Conservation (phyloP, 2,329 filamentous ascomycete species). For the Neofusicoccum parvum region DNA sequence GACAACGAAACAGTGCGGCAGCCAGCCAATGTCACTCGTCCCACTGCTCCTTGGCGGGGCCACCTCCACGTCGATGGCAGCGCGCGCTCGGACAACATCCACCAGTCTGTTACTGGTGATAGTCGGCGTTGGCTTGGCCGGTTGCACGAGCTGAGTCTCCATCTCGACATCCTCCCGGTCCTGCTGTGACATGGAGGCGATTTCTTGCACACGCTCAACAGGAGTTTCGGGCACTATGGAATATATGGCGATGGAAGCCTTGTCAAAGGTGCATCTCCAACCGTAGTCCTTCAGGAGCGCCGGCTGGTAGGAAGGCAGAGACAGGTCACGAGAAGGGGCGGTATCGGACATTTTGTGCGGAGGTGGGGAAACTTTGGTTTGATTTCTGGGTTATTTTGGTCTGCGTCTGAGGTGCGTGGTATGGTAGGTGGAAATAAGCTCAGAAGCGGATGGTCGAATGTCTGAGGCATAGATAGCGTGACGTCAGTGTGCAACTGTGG, state of each 20-base stretch:
- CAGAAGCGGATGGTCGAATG: too few relatives aligned
- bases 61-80: neutral
- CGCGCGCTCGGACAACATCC: neutral
- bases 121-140: too few relatives aligned
- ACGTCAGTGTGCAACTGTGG: too few relatives aligned
- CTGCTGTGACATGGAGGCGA: neutral
- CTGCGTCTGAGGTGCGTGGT: too few relatives aligned
- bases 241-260: neutral
- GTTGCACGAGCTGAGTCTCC: too few relatives aligned
- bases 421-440: too few relatives aligned
- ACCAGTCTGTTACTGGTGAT: too few relatives aligned
- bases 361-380: too few relatives aligned
- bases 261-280: neutral
- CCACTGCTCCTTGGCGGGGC: neutral
- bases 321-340: neutral
- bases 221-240: neutral
- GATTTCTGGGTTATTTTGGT: too few relatives aligned
- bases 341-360: neutral
- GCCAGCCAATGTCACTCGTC: neutral
- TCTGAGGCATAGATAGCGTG: too few relatives aligned
- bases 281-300: neutral
- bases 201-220: neutral
- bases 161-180: too few relatives aligned
- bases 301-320: neutral
- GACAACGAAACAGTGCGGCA: neutral